A percentile compares a stretch with the other conserved stretches of the same genome.
Evolutionary conservation across 2,329 filamentous ascomycete genomes (phyloP).

Genomic region (Hymenoscyphus infarciens): DNA sequence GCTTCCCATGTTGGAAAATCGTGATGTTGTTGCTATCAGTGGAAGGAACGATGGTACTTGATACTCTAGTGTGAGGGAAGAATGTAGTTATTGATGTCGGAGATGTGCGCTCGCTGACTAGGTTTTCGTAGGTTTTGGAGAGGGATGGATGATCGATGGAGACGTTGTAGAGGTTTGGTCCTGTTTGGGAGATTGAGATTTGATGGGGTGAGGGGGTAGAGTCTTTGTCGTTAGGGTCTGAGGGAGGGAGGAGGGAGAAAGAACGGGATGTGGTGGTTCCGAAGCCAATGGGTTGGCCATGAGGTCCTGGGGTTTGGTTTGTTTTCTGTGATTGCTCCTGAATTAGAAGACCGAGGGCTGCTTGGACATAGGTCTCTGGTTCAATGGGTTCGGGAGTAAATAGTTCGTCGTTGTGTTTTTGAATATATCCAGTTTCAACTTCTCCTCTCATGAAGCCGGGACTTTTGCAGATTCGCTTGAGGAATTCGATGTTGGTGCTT

Average conservation of each 20-base stretch:
- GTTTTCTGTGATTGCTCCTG: slow-evolving; percentile 40
- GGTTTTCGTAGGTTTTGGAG: slow-evolving; percentile 35
- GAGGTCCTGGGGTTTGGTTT: slow-evolving; percentile 38
- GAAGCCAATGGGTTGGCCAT: slow-evolving; percentile 50
- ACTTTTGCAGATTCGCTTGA: slow-evolving; percentile 82
- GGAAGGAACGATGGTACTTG: slow-evolving; percentile 66
- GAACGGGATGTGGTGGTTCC: slow-evolving; percentile 24
- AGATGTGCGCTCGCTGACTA: slow-evolving; percentile 46
- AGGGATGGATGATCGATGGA: slow-evolving; percentile 46
- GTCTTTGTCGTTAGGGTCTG: background rate
- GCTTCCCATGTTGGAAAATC: slow-evolving; percentile 68
- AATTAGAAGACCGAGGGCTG: slow-evolving; percentile 70
- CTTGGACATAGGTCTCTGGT: slow-evolving; percentile 79
- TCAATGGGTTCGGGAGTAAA: slow-evolving; percentile 62
- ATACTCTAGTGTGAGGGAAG: slow-evolving; percentile 76
- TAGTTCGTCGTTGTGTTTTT: slow-evolving; percentile 77
- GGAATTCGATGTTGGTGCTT: slow-evolving; percentile 93
- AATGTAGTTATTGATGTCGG: slow-evolving; percentile 58
- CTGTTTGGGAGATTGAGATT: slow-evolving; percentile 33
- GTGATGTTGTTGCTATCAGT: slow-evolving; percentile 58
- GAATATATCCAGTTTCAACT: slow-evolving; percentile 95
- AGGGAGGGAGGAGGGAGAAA: slow-evolving; percentile 28
- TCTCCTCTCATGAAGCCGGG: slow-evolving; percentile 79
- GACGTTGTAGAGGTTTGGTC: slow-evolving; percentile 39
- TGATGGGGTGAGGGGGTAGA: slow-evolving; percentile 17